A percentile compares a stretch with the other conserved stretches of the same genome.
phyloP scores from a whole-genome alignment of 2,329 filamentous ascomycete genomes.

The Colletotrichum nymphaeae region DNA sequence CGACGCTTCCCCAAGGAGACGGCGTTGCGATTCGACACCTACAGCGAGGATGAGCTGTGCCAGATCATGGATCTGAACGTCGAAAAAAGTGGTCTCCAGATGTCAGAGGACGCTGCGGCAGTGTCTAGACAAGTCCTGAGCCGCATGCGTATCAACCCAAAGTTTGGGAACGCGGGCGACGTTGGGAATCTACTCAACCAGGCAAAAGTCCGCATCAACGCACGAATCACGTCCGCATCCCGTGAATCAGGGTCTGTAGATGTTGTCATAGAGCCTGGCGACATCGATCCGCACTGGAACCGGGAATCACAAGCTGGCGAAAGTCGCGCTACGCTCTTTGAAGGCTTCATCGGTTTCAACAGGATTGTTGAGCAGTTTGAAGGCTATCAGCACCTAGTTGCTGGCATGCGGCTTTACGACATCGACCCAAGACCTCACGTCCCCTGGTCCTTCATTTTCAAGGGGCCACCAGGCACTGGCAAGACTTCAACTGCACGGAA shows the following conservation, averaged over 20 bases:
- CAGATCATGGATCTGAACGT: slow-evolving; percentile 67
- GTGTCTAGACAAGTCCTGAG: slow-evolving; percentile 61
- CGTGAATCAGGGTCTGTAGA: slow-evolving; percentile 4
- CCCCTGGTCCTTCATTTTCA: slow-evolving; percentile 68
- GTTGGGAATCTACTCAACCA: slow-evolving; percentile 66
- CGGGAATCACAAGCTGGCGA: slow-evolving; percentile 43
- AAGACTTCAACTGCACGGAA: slow-evolving; percentile 69
- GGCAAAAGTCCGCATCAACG: background rate
- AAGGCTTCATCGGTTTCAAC: slow-evolving; percentile 68
- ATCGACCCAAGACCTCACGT: slow-evolving; percentile 65
- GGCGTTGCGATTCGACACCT: slow-evolving; percentile 71
- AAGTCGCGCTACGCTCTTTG: slow-evolving; percentile 58
- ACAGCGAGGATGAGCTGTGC: slow-evolving; percentile 60
- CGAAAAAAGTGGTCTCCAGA: slow-evolving; percentile 55
- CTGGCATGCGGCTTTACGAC: slow-evolving; percentile 59
- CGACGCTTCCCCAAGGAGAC: slow-evolving; percentile 66
- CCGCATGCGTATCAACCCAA: slow-evolving; percentile 62
- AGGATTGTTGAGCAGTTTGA: slow-evolving; percentile 63
- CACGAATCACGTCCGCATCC: background rate
- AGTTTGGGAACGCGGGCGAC: slow-evolving; percentile 73
- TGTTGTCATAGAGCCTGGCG: slow-evolving; percentile 39
- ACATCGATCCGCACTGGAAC: slow-evolving; percentile 57
- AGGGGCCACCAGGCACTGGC: slow-evolving; percentile 68
- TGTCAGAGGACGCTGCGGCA: slow-evolving; percentile 56
- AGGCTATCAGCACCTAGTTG: slow-evolving; percentile 63